Conservation (phyloP, 73 alveolate species). For the Paramecium tetraurelia region DNA sequence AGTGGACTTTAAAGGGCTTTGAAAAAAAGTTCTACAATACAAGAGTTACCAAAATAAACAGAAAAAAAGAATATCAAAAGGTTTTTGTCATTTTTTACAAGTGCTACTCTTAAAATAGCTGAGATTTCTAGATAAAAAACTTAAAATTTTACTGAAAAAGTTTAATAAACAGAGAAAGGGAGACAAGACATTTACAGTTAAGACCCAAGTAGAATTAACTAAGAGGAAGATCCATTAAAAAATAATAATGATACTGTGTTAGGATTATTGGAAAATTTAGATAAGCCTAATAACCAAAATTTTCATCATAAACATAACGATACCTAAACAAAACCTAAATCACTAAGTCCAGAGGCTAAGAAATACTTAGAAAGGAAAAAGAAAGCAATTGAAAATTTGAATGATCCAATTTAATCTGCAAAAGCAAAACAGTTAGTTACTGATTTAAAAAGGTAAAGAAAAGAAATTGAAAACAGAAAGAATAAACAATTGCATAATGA, state of each 20-base stretch:
- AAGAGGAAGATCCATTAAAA: not conserved
- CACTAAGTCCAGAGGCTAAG: not conserved
- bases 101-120: not conserved
- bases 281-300: not conserved
- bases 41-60: not conserved
- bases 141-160: not conserved
- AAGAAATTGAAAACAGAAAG: not conserved
- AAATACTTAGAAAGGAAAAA: not conserved
- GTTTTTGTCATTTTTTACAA: not conserved
- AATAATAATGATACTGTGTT: constrained; percentile 30
- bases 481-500: not conserved
- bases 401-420: not conserved
- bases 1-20: not conserved
- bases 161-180: not conserved
- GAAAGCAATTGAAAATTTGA: not conserved
- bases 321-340: not conserved
- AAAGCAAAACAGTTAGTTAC: not conserved
- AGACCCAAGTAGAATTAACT: not conserved
- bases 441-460: not conserved
- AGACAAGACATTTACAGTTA: not conserved
- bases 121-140: not conserved
- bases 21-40: not conserved
- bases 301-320: not conserved
- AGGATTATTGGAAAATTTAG: constrained; percentile 4
- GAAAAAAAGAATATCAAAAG: not conserved